Evolutionary conservation across 164 flowering plant species (phyloP).

Genomic region (Chloranthus sessilifolius): DNA sequence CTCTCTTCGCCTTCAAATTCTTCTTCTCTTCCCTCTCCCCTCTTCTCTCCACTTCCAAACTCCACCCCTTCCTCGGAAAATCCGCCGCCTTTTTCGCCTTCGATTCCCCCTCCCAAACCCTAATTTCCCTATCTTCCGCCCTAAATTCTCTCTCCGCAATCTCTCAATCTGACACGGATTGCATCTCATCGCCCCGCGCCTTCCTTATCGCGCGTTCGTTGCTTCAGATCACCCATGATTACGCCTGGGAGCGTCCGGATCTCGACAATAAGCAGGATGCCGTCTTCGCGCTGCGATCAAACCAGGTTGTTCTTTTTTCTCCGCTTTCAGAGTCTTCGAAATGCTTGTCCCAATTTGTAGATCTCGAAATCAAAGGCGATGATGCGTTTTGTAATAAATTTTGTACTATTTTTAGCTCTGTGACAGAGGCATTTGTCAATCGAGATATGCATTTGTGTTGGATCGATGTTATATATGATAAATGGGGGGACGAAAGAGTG

Average conservation of each 20-base stretch:
- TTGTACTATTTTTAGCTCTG: slow-evolving; percentile 32
- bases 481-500: slow-evolving; percentile 4
- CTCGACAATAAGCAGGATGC: slow-evolving; percentile 21
- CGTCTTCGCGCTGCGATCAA: slow-evolving; percentile 32
- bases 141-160: slow-evolving; percentile 29
- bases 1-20: slow-evolving; percentile 73
- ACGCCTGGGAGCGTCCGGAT: slow-evolving; percentile 59
- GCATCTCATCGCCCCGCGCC: slow-evolving; percentile 19
- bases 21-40: slow-evolving; percentile 87
- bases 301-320: slow-evolving; percentile 69
- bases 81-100: slow-evolving; percentile 51
- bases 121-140: slow-evolving; percentile 33
- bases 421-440: slow-evolving; percentile 41
- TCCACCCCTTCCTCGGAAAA: slow-evolving; percentile 31
- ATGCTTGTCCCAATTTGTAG: slow-evolving; percentile 32
- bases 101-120: slow-evolving; percentile 33
- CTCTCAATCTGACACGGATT: not conserved
- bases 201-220: slow-evolving; percentile 35
- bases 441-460: slow-evolving; percentile 69
- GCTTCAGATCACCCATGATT: slow-evolving; percentile 60
- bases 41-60: slow-evolving; percentile 49
- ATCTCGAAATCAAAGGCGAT: slow-evolving; percentile 17
- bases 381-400: slow-evolving; percentile 32
- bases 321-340: slow-evolving; percentile 27
- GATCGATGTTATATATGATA: slow-evolving; percentile 56